Evolutionary conservation across 2,329 filamentous ascomycete genomes (phyloP), one percentile per base, ranked within the genome.

Genomic region (Beauveria caledonica): DNA sequence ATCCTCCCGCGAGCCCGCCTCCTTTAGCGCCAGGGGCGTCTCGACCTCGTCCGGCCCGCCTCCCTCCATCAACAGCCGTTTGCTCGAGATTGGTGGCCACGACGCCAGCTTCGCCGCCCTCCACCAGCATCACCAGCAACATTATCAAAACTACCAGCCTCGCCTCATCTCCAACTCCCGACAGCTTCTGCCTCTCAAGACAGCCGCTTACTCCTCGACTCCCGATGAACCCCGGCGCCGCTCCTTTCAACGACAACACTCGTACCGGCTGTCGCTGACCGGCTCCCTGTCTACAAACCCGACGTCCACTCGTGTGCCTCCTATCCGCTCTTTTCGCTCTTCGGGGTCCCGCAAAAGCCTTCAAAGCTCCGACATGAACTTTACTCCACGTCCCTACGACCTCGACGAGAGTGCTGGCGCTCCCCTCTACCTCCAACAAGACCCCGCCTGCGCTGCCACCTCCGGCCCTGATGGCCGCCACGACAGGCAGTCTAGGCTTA

Each of bases 271-370:
- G 27, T 76, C 74, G 51, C 67, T 69, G 57, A 71, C 65, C 60
- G 67, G 66, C 62, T 66, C 67, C 55, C 72, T 77, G 62, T 63
- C 69, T 42, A 64, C 64, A 36, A 68, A 71, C 50, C 67, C 71
- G 49, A 67, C 68, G 13, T 71, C 73, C 29, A 71, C 73, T 62
- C 74, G 75, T 52, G 75, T 83, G 45, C 80, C 81, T 17, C 81
- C 81, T 8, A 84, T 84, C 67, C 78, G 82, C 59, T 74, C 76
- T 9, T 83, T 84, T 65, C 78, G 82, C 62, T 83, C 81, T 27
- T 83, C 82, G 42, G 79, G 78, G 66, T 81, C 81, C 63, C 80
- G 83, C 64, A 81, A 78, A 70, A 83, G 80, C 69, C 72, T 80
- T 68, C 72, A 80, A 25, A 72, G 72, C 15, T 72, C 80, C 66